These are phyloP conservation scores for Clitopilus passeckerianus DNA, from an alignment of 768 basidiomycete genomes.

Conservation along the genomic window DNA sequence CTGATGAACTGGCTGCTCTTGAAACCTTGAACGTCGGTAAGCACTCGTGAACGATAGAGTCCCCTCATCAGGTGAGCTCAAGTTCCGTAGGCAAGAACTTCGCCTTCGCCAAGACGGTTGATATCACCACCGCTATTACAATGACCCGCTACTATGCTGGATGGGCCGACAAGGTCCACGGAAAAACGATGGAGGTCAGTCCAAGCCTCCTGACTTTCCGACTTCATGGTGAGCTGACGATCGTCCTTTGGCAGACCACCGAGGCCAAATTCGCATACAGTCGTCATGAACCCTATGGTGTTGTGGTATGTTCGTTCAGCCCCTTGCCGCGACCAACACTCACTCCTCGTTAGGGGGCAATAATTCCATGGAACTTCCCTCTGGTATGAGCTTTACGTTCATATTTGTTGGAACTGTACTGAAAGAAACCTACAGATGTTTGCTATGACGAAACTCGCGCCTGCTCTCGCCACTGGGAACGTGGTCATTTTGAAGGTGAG, in stretches of 20 bases:
- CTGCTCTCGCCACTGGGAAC: constrained; percentile 77
- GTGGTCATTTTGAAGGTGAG: constrained; percentile 57
- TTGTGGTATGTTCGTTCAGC: constrained; percentile 20
- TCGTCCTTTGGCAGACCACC: constrained; percentile 11
- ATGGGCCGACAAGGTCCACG: constrained; percentile 83
- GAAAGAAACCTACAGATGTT: not conserved
- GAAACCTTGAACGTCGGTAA: constrained; percentile 36
- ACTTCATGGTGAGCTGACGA: not conserved
- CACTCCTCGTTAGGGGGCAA: constrained; percentile 24
- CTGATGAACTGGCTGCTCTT: constrained; percentile 64
- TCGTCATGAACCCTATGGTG: constrained; percentile 49
- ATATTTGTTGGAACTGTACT: no score
- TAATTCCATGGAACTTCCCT: constrained; percentile 53
- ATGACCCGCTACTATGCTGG: constrained; percentile 79
- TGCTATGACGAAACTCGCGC: constrained; percentile 45
- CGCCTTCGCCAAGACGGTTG: not conserved
- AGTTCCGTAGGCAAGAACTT: not conserved
- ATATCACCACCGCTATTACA: constrained; percentile 19
- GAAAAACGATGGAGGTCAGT: constrained; percentile 63
- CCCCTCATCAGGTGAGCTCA: no score
- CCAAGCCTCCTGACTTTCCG: not conserved
- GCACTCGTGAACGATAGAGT: constrained; percentile 9
- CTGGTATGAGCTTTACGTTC: not conserved
- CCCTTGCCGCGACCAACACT: not conserved
- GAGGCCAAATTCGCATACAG: constrained; percentile 22